Percentiles rank a stretch among this genome's conserved stretches.
Conservation (phyloP, 192 early-diverging fungal species). For the Rhizophagus clarus region DNA sequence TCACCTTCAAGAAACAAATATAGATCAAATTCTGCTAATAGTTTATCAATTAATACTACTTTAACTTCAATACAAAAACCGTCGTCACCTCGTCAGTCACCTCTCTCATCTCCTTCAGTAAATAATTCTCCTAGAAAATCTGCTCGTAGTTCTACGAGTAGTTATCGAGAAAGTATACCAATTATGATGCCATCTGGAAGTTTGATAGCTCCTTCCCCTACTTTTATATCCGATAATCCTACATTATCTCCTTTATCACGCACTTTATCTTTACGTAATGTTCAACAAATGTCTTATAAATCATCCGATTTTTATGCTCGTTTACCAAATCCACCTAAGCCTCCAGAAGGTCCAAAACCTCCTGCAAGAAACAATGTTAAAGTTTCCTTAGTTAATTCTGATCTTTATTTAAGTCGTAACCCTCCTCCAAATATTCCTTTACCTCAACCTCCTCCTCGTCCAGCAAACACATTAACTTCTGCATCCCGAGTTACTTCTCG, state of each 20-base stretch:
- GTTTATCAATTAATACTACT: not conserved
- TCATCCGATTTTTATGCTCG: not conserved
- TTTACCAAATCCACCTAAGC: not conserved
- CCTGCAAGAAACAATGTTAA: not conserved
- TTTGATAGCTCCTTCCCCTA: not conserved
- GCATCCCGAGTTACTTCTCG: not conserved
- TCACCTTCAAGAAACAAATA: not conserved
- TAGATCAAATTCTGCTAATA: slow-evolving; percentile 15
- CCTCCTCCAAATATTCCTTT: slow-evolving; percentile 29
- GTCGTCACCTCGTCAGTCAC: not conserved
- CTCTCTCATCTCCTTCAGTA: not conserved
- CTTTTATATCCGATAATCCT: not conserved
- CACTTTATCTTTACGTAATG: not conserved
- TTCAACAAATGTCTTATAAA: not conserved
- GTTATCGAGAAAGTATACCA: not conserved
- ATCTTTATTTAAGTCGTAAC: not conserved
- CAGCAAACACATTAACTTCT: not conserved
- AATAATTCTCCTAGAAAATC: not conserved
- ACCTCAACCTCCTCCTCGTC: slow-evolving; percentile 9
- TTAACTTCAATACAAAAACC: not conserved
- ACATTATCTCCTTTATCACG: not conserved
- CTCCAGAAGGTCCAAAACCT: not conserved
- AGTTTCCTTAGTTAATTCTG: not conserved
- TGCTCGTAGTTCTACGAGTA: not conserved
- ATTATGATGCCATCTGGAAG: slow-evolving; percentile 4